phyloP scores from a whole-genome alignment of 129 eudicot species.

The Mikania micrantha region DNA sequence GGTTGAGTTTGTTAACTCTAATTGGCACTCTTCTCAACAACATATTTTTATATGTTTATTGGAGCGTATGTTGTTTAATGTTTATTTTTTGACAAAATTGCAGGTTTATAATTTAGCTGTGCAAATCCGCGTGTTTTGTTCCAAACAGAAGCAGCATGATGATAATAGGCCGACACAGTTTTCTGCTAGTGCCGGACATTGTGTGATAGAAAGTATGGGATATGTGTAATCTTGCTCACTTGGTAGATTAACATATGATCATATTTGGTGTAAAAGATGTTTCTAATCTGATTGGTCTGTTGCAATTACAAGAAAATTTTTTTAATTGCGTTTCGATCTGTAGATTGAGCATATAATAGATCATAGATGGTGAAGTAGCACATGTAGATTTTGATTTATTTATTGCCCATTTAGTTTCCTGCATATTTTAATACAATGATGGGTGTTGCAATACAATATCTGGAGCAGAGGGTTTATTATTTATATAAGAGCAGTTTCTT shows the following conservation, averaged over 20 bases:
- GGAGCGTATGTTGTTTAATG: not conserved
- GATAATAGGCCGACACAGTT: not conserved
- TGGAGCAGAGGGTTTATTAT: too few species aligned
- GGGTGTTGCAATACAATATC: too few species aligned
- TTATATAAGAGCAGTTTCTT: too few species aligned
- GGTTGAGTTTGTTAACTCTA: not conserved
- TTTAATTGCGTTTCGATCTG: not conserved
- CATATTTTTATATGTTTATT: not conserved
- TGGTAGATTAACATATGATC: constrained; percentile 13
- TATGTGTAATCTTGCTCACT: not conserved
- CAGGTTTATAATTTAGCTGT: constrained; percentile 8
- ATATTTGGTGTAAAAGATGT: constrained; percentile 19
- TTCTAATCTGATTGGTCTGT: constrained; percentile 1
- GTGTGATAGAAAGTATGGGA: constrained; percentile 4
- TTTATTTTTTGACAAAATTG: not conserved
- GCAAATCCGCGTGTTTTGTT: not conserved
- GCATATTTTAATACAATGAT: too few species aligned
- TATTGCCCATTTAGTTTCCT: not conserved
- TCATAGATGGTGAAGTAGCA: not conserved
- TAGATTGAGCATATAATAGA: constrained; percentile 8
- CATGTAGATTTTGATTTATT: not conserved
- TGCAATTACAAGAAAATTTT: not conserved
- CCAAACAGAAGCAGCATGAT: constrained; percentile 3
- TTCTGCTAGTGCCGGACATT: constrained; percentile 13
- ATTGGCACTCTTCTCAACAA: not conserved